Evolutionary conservation across 2,329 filamentous ascomycete species (phyloP), one percentile per base, ranked within the genome.

Genomic region (Phialemonium atrogriseum): DNA sequence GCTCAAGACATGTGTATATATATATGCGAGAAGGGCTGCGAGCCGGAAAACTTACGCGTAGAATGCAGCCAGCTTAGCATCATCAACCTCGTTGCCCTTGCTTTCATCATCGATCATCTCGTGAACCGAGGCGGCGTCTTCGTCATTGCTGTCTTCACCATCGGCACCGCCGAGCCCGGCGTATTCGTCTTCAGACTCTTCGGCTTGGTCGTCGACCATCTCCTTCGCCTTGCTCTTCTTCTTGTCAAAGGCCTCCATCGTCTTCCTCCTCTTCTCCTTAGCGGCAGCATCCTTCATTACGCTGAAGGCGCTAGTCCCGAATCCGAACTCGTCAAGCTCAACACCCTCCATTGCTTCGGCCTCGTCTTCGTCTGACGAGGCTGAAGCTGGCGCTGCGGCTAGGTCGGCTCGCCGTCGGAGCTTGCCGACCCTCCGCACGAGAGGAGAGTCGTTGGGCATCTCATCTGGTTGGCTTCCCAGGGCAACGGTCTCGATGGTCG

Each of bases 131-230:
- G 58, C 73, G 18, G 78, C 78, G 35, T 84, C 82, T 37, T 84
- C 74, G 36, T 87, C 83, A 34, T 80, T 80, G 25, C 73, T 80
- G 42, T 89, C 85, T 44, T 96, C 89, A 38, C 89, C 88, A 55
- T 88, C 89, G 9, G 68, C 81, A 40, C 91, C 91, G 44, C 91
- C 91, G 8, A 98, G 68, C 5, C 91, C 91, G 23, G 88, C 89
- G 54, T 96, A 98, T 56, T 98, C 91, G 52, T 98, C 91, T 52
- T 98, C 93, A 0, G 91, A 98, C 59, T 98, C 91, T 47, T 94
- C 85, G 38, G 91, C 89, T 52, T 94, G 87, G 44, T 95, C 91
- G 43, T 96, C 76, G 22, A 98, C 70, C 71, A 94, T 84, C 15
- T 81, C 79, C 48, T 79, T 87, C 1, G 88, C 89, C 51, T 84